A percentile compares a stretch with the other conserved stretches of the same genome.
Conservation (phyloP, 2,329 filamentous ascomycete genomes). For the Aureobasidium sp. region DNA sequence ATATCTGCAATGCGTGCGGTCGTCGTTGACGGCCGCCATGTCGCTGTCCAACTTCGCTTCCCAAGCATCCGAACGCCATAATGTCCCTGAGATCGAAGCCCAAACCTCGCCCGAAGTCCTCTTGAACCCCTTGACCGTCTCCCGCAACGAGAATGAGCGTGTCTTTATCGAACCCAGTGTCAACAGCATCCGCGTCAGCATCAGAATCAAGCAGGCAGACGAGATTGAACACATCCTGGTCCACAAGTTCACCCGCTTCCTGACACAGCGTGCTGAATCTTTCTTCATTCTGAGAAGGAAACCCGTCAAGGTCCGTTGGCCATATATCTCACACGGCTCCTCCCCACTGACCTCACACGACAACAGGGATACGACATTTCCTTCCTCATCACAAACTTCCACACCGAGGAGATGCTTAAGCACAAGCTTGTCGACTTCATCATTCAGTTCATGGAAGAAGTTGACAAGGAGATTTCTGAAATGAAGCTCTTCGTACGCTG, state of each 20-base stretch:
- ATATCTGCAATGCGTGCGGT: conserved; percentile 93
- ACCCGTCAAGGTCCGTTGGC: conserved; percentile 68
- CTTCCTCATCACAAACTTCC: conserved; percentile 97
- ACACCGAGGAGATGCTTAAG: conserved; percentile 97
- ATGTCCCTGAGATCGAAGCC: conserved; percentile 95
- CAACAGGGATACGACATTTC: conserved; percentile 91
- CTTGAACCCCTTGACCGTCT: conserved; percentile 81
- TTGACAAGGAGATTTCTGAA: conserved; percentile 99
- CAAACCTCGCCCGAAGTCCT: conserved; percentile 88
- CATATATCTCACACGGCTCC: not conserved
- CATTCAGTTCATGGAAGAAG: conserved; percentile 99
- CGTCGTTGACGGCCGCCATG: conserved; percentile 86
- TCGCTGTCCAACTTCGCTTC: conserved; percentile 96
- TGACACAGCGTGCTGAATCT: conserved; percentile 91
- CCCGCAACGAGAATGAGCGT: conserved; percentile 93
- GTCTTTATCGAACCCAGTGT: conserved; percentile 94
- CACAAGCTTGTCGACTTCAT: conserved; percentile 99
- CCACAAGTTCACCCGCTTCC: conserved; percentile 95
- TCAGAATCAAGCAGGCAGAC: conserved; percentile 98
- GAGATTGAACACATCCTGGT: conserved; percentile 98
- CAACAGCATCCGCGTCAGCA: conserved; percentile 94
- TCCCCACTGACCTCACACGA: not conserved
- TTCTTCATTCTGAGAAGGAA: conserved; percentile 97
- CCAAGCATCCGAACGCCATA: conserved; percentile 92
- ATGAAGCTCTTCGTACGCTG: conserved; percentile 96